Evolutionary conservation across 495 filamentous ascomycete species (phyloP), one percentile per base, ranked within the genome.

Genomic region (Venustampulla echinocandica): DNA sequence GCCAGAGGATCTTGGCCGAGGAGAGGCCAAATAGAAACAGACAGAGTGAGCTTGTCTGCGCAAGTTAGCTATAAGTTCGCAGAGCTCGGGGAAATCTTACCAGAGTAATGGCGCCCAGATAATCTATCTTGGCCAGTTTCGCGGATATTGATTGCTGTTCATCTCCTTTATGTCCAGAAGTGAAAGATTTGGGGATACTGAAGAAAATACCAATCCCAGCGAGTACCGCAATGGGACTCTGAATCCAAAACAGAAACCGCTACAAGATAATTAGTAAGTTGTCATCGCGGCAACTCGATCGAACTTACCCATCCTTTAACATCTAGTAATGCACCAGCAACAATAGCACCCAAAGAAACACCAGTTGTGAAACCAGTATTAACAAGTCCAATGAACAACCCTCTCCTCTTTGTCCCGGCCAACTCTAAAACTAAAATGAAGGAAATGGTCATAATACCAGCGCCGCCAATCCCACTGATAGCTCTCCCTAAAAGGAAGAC

Each of bases 361-460:
- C 85, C 84, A 13, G 77, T 70, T 0, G 84, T 89, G 47, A 81
- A 82, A 0, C 79, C 78, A 9, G 72, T 61, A 56, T 79, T 82
- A 46, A 83, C 64, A 10, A 87, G 50, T 0, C 85, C 85, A 46
- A 88, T 73, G 52, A 75, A 84, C 14, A 90, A 44, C 1, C 84
- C 85, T 41, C 85, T 65, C 19, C 76, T 67, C 47, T 76, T 74
- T 37, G 77, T 73, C 20, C 69, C 75, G 0, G 77, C 70, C 32
- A 90, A 56, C 55, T 88, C 79, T 2, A 90, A 66, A 1, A 81
- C 76, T 22, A 89, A 61, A 27, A 90, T 85, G 40, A 81, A 75
- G 0, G 76, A 67, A 3, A 85, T 69, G 2, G 76, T 79, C 66
- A 83, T 75, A 17, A 84, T 69, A 0, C 80, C 82, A 7, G 79